Base-by-base conservation (phyloP, 2,329 filamentous ascomycete species). In the Magnaporthiopsis rhizophila region DNA sequence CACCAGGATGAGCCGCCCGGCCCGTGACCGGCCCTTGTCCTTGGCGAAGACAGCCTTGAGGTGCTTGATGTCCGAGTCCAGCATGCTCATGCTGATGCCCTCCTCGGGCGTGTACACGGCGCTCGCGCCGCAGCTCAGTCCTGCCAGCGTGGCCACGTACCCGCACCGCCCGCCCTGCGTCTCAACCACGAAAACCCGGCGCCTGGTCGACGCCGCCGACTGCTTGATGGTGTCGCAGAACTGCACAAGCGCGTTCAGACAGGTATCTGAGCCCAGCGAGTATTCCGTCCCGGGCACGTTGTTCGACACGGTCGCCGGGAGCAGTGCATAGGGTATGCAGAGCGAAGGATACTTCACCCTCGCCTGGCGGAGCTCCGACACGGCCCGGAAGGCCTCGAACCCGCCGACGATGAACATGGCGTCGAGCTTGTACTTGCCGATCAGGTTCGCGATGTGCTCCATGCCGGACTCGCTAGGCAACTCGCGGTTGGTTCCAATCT, bases 211-310 rank as follows among this genome's bases (percentile, higher is more conserved):
- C 1, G 93, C 97, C 0, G 95, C 95, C 2, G 93, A 97, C 76
- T 98, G 95, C 77, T 96, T 92, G 78, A 98, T 97, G 72, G 93
- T 94, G 80, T 99, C 95, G 74, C 94, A 97, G 78, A 97, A 99
- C 69, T 89, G 86, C 68, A 97, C 92, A 56, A 99, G 83, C 64
- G 96, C 92, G 78, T 99, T 99, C 67, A 99, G 80, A 73, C 95
- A 98, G 1, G 95, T 99, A 72, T 99, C 95, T 38, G 92, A 97
- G 58, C 95, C 95, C 59, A 99, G 86, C 1, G 92, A 97, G 80
- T 97, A 98, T 77, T 99, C 95, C 0, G 94, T 97, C 56, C 95
- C 95, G 0, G 95, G 95, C 5, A 99, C 95, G 75, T 99, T 99
- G 83, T 99, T 99, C 69, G 92, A 97, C 70, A 99, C 94, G 12